Evolutionary conservation across 345 rosid species (phyloP), one percentile per base, ranked within the genome.

Genomic region (Salix brachista): DNA sequence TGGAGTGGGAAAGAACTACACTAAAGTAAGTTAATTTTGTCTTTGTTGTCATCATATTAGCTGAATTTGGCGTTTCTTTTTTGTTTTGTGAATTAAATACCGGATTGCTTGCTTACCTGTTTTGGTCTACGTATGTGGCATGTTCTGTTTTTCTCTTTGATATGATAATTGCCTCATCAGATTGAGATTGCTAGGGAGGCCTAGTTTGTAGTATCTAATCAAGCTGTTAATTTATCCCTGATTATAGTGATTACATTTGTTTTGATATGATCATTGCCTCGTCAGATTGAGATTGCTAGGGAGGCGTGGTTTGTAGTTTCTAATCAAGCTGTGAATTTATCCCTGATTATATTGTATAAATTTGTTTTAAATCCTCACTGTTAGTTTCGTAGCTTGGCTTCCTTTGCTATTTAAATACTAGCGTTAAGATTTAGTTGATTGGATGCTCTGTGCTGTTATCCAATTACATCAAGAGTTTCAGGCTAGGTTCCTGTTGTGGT

Each of bases 1-100:
- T 76, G 99, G 98, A 72, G 98, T 96, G 74, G 98, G 92, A 44
- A 85, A 95, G 84, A 96, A 96, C 82, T 94, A 87, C 72, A 92
- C 97, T 46, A 94, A 90, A 85, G 99, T 92, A 85, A 77, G 83
- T 70, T 85, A 14, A 18, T 69, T 75, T 66, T 42, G 8, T 42
- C 60, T 68, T 48, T 4, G 60, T 23, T 19, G 16, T 21, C 8
- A 36, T 52, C 36, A 30, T 44, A 37, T 23, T 52, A 34, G n/a
- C 21, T 10, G 69, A 19, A 56, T 60, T 36, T 76, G 18, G 21
- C 34, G 21, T 68, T 66, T 17, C 36, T 58, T 68, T 58, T 9
- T 9, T 58, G 25, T 58, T n/a, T 58, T 58, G 62, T 58, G 5
- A 58, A n/a, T n/a, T n/a, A 12, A 58, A 58, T 28, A 58, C 28